Evolutionary conservation across 306 rosid species (phyloP), one percentile per base, ranked within the genome.

Genomic region (Vigna nakashimae): DNA sequence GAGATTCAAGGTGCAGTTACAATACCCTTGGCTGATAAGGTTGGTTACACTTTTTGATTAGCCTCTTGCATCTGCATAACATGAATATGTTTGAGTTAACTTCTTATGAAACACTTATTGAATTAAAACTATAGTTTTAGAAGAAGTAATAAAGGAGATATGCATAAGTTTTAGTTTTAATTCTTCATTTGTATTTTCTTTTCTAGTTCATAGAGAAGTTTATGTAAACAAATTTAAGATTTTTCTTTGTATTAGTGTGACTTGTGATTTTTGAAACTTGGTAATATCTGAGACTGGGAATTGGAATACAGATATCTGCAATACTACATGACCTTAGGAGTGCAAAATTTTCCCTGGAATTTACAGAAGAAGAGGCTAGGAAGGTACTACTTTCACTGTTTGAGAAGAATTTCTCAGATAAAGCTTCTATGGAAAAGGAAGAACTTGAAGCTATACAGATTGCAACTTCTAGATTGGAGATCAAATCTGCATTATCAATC

Each of bases 1-100:
- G 88, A 87, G 74, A 77, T 90, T 78, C 96, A 85, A 75, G 56
- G 52, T 30, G 42, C 71, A 2, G 96, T 88, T 71, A 88, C 87
- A 34, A 18, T 76, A 17, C 22, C 69, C 71, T 80, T 90, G 82
- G 91, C 84, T 84, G 82, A 77, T 28, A 55, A 87, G 96, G 96
- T 90, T 80, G 55, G 83, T 79, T 69, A 42, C 32, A 20, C 48
- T 65, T 58, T 2, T 30, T 58, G 42, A 76, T 49, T 18, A 9
- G 36, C 64, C 57, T 64, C 45, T 22, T 32, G 4, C 55, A 71
- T 16, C 71, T 42, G 6, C 18, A 49, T 4, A 15, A 49, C 5
- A 15, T 66, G 32, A 6, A 20, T 12, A 12, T 45, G 5, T 11
- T 45, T 11, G 5, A 3, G 5, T 45, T 11, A 11, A 45, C 16